These are phyloP conservation scores for Coemansia sp. DNA, from an alignment of 192 early-diverging fungal species.

Conservation along the genomic window DNA sequence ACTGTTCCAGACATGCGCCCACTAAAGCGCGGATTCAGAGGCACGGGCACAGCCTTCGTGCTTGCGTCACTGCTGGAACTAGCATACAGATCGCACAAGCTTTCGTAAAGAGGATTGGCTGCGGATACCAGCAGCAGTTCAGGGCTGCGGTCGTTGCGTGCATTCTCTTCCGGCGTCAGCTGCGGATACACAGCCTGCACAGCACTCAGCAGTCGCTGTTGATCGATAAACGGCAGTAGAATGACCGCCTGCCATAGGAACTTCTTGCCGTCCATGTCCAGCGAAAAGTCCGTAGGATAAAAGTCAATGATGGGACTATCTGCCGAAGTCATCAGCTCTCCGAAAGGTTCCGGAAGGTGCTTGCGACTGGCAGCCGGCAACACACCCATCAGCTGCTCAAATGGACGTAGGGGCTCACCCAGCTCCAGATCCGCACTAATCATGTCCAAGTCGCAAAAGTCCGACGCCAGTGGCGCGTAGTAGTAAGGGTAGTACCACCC, in stretches of 20 bases:
- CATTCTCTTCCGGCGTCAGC: constrained; percentile 69
- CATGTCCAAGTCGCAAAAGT: constrained; percentile 73
- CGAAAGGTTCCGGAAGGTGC: constrained; percentile 62
- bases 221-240: constrained; percentile 93
- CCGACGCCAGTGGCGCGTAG: constrained; percentile 86
- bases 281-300: constrained; percentile 86
- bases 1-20: constrained; percentile 61
- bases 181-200: constrained; percentile 63
- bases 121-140: constrained; percentile 61
- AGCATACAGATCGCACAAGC: constrained; percentile 47
- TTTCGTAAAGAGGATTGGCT: constrained; percentile 62
- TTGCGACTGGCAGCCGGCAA: constrained; percentile 73
- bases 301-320: constrained; percentile 91
- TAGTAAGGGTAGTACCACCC: constrained; percentile 98
- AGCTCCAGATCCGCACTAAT: constrained; percentile 78
- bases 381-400: constrained; percentile 97
- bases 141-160: constrained; percentile 70
- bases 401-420: constrained; percentile 81
- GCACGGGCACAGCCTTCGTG: constrained; percentile 17
- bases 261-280: constrained; percentile 95
- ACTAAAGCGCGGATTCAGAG: constrained; percentile 58
- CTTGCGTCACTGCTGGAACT: constrained; percentile 7
- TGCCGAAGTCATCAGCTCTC: constrained; percentile 76
- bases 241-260: constrained; percentile 92
- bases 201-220: constrained; percentile 72